A percentile compares a stretch with the other conserved stretches of the same genome.
Evolutionary conservation across 2,329 filamentous ascomycete genomes (phyloP).

Genomic region (Xylaria digitata): DNA sequence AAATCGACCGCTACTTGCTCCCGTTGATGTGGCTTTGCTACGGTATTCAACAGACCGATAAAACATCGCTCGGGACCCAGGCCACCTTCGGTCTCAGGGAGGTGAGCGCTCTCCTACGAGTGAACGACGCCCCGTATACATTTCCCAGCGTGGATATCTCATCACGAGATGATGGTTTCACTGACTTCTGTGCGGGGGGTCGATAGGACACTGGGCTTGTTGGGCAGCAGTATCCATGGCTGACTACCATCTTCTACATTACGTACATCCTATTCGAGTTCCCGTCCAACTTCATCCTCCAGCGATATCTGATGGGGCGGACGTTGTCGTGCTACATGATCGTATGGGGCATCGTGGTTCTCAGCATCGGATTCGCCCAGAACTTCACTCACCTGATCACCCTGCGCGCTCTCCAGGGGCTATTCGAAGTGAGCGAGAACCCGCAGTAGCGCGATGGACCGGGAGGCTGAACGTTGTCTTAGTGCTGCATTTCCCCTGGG

Average conservation of each 20-base stretch:
- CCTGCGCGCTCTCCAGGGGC: conserved; percentile 52
- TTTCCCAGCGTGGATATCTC: neutral
- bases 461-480: conserved; percentile 11
- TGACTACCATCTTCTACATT: conserved; percentile 51
- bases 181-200: conserved; percentile 10
- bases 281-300: conserved; percentile 49
- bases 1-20: conserved; percentile 59
- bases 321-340: conserved; percentile 51
- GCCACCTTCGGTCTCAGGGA: conserved; percentile 54
- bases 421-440: conserved; percentile 48
- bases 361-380: conserved; percentile 53
- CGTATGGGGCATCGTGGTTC: conserved; percentile 51
- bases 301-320: conserved; percentile 49
- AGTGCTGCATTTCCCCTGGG: conserved; percentile 54
- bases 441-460: neutral
- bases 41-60: conserved; percentile 62
- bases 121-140: neutral
- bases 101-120: conserved; percentile 36
- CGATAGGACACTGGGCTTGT: conserved; percentile 47
- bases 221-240: conserved; percentile 52
- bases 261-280: conserved; percentile 51
- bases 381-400: conserved; percentile 54
- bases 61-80: conserved; percentile 56
- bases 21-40: conserved; percentile 62
- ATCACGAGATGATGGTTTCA: neutral